These are phyloP conservation scores for Artomyces pyxidatus DNA, from an alignment of 768 basidiomycete genomes.

Conservation along the genomic window DNA sequence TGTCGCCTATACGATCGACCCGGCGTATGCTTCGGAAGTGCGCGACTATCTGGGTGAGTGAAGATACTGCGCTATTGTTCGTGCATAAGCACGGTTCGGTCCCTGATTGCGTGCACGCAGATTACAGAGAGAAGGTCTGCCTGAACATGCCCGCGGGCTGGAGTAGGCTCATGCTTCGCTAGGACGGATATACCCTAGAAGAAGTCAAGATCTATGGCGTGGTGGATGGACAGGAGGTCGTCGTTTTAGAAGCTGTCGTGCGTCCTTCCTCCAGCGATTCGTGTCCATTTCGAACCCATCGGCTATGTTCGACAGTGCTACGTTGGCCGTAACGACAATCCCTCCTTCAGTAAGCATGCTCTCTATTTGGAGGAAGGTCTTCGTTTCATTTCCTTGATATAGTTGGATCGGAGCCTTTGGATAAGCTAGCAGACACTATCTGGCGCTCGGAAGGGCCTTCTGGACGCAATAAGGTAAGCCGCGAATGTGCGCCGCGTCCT, in stretches of 20 bases:
- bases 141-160: background rate
- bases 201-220: conserved; percentile 64
- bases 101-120: conserved; percentile 22
- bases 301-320: conserved; percentile 50
- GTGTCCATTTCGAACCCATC: background rate
- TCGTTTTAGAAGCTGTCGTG: conserved; percentile 44
- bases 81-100: background rate
- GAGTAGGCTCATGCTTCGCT: background rate
- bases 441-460: conserved; percentile 78
- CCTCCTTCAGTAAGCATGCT: conserved; percentile 65
- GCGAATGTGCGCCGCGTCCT: background rate
- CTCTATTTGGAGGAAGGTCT: background rate
- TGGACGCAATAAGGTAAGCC: conserved; percentile 73
- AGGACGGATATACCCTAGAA: conserved; percentile 91
- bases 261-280: conserved; percentile 39
- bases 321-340: conserved; percentile 80
- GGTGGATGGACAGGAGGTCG: conserved; percentile 41
- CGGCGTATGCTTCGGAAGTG: conserved; percentile 64
- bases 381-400: background rate
- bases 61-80: background rate
- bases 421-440: conserved; percentile 58
- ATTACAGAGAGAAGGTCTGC: conserved; percentile 76
- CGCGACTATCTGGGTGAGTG: conserved; percentile 72
- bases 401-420: conserved; percentile 84
- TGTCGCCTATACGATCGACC: conserved; percentile 83